Percentiles rank a stretch among this genome's conserved stretches.
Evolutionary conservation across 176 grass and related monocot genomes (phyloP).

Genomic region (Phyllostachys edulis): DNA sequence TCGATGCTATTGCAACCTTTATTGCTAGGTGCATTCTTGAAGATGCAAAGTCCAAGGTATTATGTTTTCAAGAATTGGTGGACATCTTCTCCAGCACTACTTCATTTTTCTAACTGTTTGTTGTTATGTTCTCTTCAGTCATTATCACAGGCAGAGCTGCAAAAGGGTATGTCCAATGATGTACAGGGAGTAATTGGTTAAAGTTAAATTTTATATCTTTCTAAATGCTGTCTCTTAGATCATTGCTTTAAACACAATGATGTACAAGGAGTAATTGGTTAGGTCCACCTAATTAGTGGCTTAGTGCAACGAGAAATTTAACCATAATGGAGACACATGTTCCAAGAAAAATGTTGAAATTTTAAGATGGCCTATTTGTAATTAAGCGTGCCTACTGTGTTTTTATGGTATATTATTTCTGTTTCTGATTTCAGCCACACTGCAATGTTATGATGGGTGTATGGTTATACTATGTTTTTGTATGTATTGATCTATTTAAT

Average conservation of each 20-base stretch:
- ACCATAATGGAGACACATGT: not conserved
- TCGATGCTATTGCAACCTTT: conserved; percentile 83
- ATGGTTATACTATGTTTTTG: not conserved
- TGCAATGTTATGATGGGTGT: not conserved
- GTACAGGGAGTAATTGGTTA: too few relatives aligned
- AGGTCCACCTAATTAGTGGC: not conserved
- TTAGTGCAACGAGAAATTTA: not conserved
- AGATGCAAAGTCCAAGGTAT: conserved; percentile 87
- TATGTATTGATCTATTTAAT: not conserved
- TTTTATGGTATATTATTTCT: not conserved
- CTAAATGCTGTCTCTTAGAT: not conserved
- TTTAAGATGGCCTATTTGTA: not conserved
- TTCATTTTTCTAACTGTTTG: conserved; percentile 46
- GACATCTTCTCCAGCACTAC: not conserved
- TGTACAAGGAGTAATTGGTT: not conserved
- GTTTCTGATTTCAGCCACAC: not conserved
- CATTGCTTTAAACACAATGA: not conserved
- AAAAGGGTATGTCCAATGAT: conserved; percentile 50
- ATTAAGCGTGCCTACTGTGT: not conserved
- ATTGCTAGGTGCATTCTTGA: conserved; percentile 91
- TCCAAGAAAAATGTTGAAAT: not conserved
- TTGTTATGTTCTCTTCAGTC: conserved; percentile 51
- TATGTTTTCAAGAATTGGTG: conserved; percentile 17
- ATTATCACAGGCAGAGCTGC: conserved; percentile 63
- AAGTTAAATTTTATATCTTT: conserved; percentile 5